Conservation (phyloP, 1,284 basidiomycete species). For the Veloporphyrellus conicus region DNA sequence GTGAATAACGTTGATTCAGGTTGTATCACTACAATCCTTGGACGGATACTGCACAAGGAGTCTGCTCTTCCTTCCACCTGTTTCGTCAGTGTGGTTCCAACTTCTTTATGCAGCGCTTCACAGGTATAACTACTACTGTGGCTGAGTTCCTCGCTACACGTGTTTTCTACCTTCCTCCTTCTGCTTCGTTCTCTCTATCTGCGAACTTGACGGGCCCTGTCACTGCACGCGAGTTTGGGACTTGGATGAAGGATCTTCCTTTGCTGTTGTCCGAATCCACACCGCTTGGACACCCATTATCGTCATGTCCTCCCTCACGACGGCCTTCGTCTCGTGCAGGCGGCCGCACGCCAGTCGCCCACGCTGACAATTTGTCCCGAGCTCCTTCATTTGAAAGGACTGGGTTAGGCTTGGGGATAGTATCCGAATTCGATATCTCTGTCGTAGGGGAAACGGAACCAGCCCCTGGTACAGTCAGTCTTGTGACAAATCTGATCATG, state of each 20-base stretch:
- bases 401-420: constrained; percentile 25
- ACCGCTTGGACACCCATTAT: constrained; percentile 52
- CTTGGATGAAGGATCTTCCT: constrained; percentile 81
- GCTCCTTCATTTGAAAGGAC: constrained; percentile 52
- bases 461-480: constrained; percentile 51
- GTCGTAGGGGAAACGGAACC: constrained; percentile 29
- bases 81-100: constrained; percentile 77
- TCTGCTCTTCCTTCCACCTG: constrained; percentile 78
- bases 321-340: constrained; percentile 60
- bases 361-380: constrained; percentile 52
- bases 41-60: constrained; percentile 82
- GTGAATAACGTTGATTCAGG: constrained; percentile 43
- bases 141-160: constrained; percentile 82
- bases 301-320: constrained; percentile 61
- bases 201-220: constrained; percentile 52
- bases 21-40: constrained; percentile 98
- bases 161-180: constrained; percentile 77
- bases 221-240: constrained; percentile 79
- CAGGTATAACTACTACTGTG: constrained; percentile 85
- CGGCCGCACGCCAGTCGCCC: constrained; percentile 49
- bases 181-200: constrained; percentile 29
- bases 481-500: constrained; percentile 69
- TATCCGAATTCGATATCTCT: constrained; percentile 24
- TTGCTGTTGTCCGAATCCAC: constrained; percentile 47
- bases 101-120: constrained; percentile 88